Evolutionary conservation across 805 yeast genomes (phyloP).

Genomic region (Scheffersomyces amazonensis): DNA sequence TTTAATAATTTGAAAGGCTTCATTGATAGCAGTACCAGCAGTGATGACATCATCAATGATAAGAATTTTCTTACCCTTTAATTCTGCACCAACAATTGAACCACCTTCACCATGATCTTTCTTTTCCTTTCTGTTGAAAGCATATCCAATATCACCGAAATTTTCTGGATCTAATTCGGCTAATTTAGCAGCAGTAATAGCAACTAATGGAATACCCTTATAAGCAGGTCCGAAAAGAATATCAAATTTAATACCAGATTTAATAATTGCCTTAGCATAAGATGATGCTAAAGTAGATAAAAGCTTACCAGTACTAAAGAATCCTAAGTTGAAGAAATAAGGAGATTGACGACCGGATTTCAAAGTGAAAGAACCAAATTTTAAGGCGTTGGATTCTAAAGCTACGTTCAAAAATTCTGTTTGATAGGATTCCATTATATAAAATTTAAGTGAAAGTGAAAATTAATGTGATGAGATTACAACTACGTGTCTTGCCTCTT

Average conservation of each 20-base stretch:
- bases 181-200: slow-evolving; percentile 86
- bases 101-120: slow-evolving; percentile 99
- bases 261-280: slow-evolving; percentile 84
- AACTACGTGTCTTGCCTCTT: not conserved
- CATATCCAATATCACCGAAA: slow-evolving; percentile 71
- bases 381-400: slow-evolving; percentile 74
- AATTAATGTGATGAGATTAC: not conserved
- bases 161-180: slow-evolving; percentile 86
- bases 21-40: slow-evolving; percentile 97
- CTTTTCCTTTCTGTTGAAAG: slow-evolving; percentile 96
- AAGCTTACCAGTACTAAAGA: slow-evolving; percentile 76
- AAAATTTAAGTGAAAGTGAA: too few relatives aligned
- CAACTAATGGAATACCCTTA: slow-evolving; percentile 95
- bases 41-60: slow-evolving; percentile 97
- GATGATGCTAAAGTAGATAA: slow-evolving; percentile 81
- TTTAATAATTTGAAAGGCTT: slow-evolving; percentile 79
- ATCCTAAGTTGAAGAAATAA: slow-evolving; percentile 92
- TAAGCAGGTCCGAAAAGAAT: slow-evolving; percentile 96
- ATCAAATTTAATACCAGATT: slow-evolving; percentile 80
- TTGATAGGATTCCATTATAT: slow-evolving; percentile 38
- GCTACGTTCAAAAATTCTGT: slow-evolving; percentile 77
- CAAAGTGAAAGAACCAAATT: slow-evolving; percentile 85
- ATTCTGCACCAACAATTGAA: slow-evolving; percentile 78
- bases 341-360: slow-evolving; percentile 95
- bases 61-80: slow-evolving; percentile 69